Percentiles rank a stretch among this genome's conserved stretches.
phyloP scores from a whole-genome alignment of 2,329 filamentous ascomycete species.

The Beauveria varroae region DNA sequence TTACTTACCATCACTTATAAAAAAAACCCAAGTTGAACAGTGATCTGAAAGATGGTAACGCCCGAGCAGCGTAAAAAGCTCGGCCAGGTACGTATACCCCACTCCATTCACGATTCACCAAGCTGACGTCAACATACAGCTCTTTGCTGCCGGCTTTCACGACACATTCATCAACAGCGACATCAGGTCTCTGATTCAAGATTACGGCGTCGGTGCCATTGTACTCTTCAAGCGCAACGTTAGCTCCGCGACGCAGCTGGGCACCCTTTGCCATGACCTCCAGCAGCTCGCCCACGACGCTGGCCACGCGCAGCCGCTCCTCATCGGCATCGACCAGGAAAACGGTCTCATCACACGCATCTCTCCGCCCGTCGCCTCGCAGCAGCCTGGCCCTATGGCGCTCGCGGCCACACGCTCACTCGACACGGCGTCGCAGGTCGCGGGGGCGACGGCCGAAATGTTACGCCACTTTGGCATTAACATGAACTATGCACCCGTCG shows the following conservation, averaged over 20 bases:
- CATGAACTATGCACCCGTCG: slow-evolving; percentile 22
- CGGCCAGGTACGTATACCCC: slow-evolving; percentile 10
- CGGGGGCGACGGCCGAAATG: slow-evolving; percentile 16
- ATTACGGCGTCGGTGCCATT: slow-evolving; percentile 21
- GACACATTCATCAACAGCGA: slow-evolving; percentile 16
- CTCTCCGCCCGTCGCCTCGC: slow-evolving; percentile 18
- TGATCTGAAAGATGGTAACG: slow-evolving; percentile 6
- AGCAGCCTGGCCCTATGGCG: slow-evolving; percentile 20
- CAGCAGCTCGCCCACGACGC: slow-evolving; percentile 18
- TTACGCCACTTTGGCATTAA: slow-evolving; percentile 21
- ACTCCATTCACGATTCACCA: not conserved
- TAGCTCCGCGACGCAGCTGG: slow-evolving; percentile 16
- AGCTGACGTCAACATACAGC: slow-evolving; percentile 9
- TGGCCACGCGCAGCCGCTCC: slow-evolving; percentile 19
- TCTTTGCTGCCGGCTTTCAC: slow-evolving; percentile 22
- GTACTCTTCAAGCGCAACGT: slow-evolving; percentile 22
- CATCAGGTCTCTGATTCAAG: slow-evolving; percentile 18
- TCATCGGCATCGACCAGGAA: slow-evolving; percentile 22
- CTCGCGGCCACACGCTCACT: slow-evolving; percentile 17
- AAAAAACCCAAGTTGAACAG: not conserved
- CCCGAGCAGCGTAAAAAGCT: slow-evolving; percentile 14
- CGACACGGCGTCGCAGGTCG: slow-evolving; percentile 14
- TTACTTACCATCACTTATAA: not conserved
- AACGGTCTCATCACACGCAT: slow-evolving; percentile 21
- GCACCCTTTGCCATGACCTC: slow-evolving; percentile 17